Base-by-base conservation (phyloP, 768 basidiomycete genomes). In the Auriscalpium orientale region DNA sequence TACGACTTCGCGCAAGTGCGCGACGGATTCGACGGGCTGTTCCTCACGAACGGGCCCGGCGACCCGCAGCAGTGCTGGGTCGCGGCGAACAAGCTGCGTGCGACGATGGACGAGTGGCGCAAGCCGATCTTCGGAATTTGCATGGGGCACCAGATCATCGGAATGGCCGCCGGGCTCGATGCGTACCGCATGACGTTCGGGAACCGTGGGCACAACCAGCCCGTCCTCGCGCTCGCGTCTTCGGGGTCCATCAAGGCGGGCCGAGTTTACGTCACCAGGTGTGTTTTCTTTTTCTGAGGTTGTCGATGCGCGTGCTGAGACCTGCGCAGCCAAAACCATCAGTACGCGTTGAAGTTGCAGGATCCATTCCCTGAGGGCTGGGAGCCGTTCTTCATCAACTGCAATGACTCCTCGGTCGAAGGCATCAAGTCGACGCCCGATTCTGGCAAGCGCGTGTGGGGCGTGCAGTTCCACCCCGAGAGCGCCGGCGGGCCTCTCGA, bases 361-460 rank as follows among this genome's bases (percentile, higher is more conserved):
- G 95, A 98, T 66, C 89, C 93, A 4, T 97, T 98, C 89, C 97
- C 97, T 28, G 75, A 79, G 56, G 97, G 94, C 16, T 99, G 93
- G 94, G 93, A 95, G 64, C 95, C 95, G 0, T 98, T 95, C 81
- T 99, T 99, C 78, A 95, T 98, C 76, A 99, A 98, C 74, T 97
- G 93, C 74, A 98, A 98, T 66, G 95, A 98, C 73, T 98, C 95
- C 15, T 97, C 93, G 1, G 94, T 98, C 15, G 97, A 98, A 69
- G 97, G 97, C 40, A 97, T 98, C 79, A 98, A 94, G 73, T 95
- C 93, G 16, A 97, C 97, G 2, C 67, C 75, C 0, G 88, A 85
- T 10, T 94, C 92, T 21, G 93, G 93, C 53, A 92, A 87, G 75
- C 86, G 84, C 60, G 80, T 98, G 34, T 98, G 94, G 92, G 97